These are phyloP conservation scores for Xylariaceae sp. DNA, from an alignment of 2,329 filamentous ascomycete genomes.

Conservation along the genomic window DNA sequence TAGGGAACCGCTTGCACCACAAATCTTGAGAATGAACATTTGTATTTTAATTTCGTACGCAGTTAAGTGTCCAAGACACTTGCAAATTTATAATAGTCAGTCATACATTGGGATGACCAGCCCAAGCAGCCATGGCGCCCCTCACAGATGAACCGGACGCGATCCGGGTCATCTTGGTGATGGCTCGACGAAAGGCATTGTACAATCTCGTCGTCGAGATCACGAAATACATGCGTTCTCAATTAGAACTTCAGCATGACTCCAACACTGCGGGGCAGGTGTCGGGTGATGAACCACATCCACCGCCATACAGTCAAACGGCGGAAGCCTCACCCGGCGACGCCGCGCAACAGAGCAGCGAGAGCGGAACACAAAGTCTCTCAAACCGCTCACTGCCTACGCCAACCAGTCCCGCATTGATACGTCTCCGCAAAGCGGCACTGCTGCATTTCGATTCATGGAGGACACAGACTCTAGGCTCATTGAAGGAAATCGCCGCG, in stretches of 20 bases:
- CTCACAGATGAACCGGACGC: slow-evolving; percentile 54
- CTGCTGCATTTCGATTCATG: slow-evolving; percentile 74
- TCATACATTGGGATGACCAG: background rate
- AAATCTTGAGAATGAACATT: too few relatives aligned
- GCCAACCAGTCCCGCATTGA: slow-evolving; percentile 29
- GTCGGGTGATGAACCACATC: background rate
- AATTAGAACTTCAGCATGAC: slow-evolving; percentile 40
- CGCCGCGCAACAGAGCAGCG: slow-evolving; percentile 3
- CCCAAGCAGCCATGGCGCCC: slow-evolving; percentile 45
- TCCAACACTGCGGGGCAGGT: slow-evolving; percentile 1
- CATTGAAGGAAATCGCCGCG: slow-evolving; percentile 66
- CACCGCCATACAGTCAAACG: slow-evolving; percentile 21
- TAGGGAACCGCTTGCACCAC: too few relatives aligned
- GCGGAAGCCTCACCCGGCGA: slow-evolving; percentile 11
- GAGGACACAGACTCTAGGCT: slow-evolving; percentile 66
- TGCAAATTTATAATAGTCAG: too few relatives aligned
- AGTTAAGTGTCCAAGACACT: too few relatives aligned
- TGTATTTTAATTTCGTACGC: too few relatives aligned
- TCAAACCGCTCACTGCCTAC: slow-evolving; percentile 1
- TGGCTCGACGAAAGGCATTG: slow-evolving; percentile 49
- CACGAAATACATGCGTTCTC: slow-evolving; percentile 51
- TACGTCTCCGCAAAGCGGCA: slow-evolving; percentile 48
- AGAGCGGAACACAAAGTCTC: slow-evolving; percentile 1
- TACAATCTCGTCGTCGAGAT: slow-evolving; percentile 51
- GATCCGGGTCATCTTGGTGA: slow-evolving; percentile 53